Base-by-base conservation (phyloP, 805 yeast species). In the Kodamaea hsintzibuensis region DNA sequence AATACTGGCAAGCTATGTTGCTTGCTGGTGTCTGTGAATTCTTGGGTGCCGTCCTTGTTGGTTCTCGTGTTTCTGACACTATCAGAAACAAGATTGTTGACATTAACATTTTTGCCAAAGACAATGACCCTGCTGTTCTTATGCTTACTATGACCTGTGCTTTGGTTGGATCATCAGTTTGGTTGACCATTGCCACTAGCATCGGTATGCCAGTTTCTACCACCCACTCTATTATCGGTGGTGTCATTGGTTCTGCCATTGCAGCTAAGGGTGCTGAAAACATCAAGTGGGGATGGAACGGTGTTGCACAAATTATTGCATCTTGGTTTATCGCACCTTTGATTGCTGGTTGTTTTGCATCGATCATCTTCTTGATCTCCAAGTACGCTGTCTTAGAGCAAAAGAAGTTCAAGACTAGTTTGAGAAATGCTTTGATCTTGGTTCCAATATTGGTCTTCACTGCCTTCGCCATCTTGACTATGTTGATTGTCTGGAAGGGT, bases 401-500 rank as follows among this genome's bases (percentile, higher is more conserved):
- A 63, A 81, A 80, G 61, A 68, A 80, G 55, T 57, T 65, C 39
- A 61, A 62, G 37, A 63, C 62, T 14, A 76, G 81, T 30, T 62
- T 84, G 50, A 78, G 79, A 68, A 77, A 81, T 58, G 91, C 85
- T 2, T 73, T 88, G 58, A 40, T 76, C 7, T 64, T 83, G 44
- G 83, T 84, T 58, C 92, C 91, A 9, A 50, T 78, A 19, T 77
- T 86, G 65, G 86, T 87, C 17, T 85, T 81, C 59, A 64, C 75
- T 39, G 80, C 89, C 19, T 83, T 84, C 54, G 67, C 85, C 42
- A 78, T 86, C 49, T 76, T 88, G 61, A 85, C 91, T 55, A 86
- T 88, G 88, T 78, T 86, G 69, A 83, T 88, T 65, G 89, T 85
- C 39, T 86, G 89, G 89, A 86, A 88, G 67, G 92, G 91, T 62